phyloP scores from a whole-genome alignment of 1,139 yeast genomes.

The Torulaspora globosa region DNA sequence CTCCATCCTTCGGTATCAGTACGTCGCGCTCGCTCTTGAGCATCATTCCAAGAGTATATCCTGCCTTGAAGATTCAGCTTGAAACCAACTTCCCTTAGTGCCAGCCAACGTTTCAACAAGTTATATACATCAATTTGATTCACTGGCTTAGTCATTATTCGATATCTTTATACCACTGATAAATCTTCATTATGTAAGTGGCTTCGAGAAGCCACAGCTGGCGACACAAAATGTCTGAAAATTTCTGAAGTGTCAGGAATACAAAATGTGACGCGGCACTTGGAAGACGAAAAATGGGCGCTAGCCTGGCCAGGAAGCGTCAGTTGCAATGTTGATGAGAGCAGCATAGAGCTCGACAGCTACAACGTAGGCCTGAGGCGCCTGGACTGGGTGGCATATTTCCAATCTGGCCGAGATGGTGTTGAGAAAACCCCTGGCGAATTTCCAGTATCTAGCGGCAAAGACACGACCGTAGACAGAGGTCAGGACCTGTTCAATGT shows the following conservation, averaged over 20 bases:
- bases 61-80: too few relatives aligned
- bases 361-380: too few relatives aligned
- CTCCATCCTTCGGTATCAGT: background rate
- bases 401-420: too few relatives aligned
- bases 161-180: background rate
- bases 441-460: too few relatives aligned
- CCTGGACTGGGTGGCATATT: too few relatives aligned
- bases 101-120: too few relatives aligned
- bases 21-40: conserved; percentile 2
- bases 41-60: background rate
- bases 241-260: background rate
- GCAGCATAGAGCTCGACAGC: too few relatives aligned
- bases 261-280: conserved; percentile 1
- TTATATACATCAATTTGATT: background rate
- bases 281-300: background rate
- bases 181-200: background rate
- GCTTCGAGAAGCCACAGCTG: conserved; percentile 3
- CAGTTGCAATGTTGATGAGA: background rate
- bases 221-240: background rate
- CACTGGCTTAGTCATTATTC: background rate
- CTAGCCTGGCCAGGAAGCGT: background rate
- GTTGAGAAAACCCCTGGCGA: too few relatives aligned
- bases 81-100: too few relatives aligned
- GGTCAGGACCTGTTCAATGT: background rate
- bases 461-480: too few relatives aligned